Base-by-base conservation (phyloP, 2,329 filamentous ascomycete genomes). In the Tolypocladium pustulatum region DNA sequence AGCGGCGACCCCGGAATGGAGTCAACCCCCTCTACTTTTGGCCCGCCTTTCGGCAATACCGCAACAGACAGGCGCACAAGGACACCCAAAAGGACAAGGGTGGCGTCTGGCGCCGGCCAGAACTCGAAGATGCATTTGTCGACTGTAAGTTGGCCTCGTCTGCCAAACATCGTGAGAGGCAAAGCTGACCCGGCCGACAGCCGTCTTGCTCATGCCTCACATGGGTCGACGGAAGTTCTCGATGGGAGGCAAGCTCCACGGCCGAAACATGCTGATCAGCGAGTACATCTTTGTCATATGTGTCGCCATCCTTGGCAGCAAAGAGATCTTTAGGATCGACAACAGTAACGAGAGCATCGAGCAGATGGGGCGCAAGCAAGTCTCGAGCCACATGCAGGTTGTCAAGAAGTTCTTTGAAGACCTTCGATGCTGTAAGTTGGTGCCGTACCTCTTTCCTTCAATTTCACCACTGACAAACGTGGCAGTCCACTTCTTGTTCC, bases 361-460 rank as follows among this genome's bases (percentile, higher is more conserved):
- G 64, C 73, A 78, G 59, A 78, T 80, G 68, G 75, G 78, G 61
- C 76, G 83, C 59, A 88, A 88, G 69, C 84, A 87, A 65, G 83
- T 88, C 6, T 88, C 85, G 2, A 88, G 84, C 67, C 85, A 88
- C 66, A 88, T 88, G 66, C 85, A 89, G 67, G 85, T 89, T 17
- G 73, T 88, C 58, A 88, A 88, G 73, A 82, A 82, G 56, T 86
- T 87, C 68, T 82, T 88, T 63, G 77, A 79, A 58, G 79, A 81
- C 58, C 76, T 87, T 62, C 79, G 82, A 51, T 84, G 81, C 68
- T 87, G 84, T 87, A 74, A 79, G 84, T 76, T 25, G 27, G 13
- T 3, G 20, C 20, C 15, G 51, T 37, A 9, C 34, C 30, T n/a
- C 27, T 10, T 25, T n/a, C 25, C 9, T 40, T 9, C 9, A 22